These are phyloP conservation scores for Capronia americana DNA, from an alignment of 2,329 filamentous ascomycete species.

Conservation along the genomic window DNA sequence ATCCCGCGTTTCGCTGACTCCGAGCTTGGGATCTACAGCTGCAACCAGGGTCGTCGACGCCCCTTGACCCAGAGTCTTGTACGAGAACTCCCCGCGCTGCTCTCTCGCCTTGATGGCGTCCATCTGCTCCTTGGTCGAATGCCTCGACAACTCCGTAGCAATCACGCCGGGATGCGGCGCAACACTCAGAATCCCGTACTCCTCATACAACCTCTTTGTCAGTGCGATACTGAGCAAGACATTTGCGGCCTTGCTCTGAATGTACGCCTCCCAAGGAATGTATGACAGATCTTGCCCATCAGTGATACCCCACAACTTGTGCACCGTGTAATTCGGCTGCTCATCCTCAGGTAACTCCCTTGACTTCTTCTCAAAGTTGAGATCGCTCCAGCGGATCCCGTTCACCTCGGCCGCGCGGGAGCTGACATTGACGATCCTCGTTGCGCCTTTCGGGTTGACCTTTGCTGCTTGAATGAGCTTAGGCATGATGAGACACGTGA, in stretches of 20 bases:
- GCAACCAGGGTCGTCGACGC: constrained; percentile 52
- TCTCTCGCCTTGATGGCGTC: constrained; percentile 7
- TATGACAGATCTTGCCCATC: constrained; percentile 41
- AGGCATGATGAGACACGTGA: constrained; percentile 49
- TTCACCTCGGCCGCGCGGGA: constrained; percentile 41
- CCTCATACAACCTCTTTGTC: constrained; percentile 37
- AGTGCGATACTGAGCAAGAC: constrained; percentile 52
- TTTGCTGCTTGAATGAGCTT: constrained; percentile 43
- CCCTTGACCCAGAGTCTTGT: constrained; percentile 47
- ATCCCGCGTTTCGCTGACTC: constrained; percentile 39
- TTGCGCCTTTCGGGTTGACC: constrained; percentile 22
- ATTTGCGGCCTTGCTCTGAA: constrained; percentile 56
- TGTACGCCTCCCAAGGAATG: constrained; percentile 49
- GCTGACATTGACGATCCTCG: constrained; percentile 43
- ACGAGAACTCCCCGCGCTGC: constrained; percentile 37
- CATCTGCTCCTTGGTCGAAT: constrained; percentile 40
- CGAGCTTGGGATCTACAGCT: constrained; percentile 48
- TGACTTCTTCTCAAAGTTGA: constrained; percentile 43
- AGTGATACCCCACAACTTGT: constrained; percentile 14
- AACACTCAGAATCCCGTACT: constrained; percentile 47
- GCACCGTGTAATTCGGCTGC: constrained; percentile 24
- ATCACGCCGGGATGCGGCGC: constrained; percentile 49
- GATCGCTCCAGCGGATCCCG: constrained; percentile 45
- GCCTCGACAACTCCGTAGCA: constrained; percentile 16
- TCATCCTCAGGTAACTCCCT: constrained; percentile 35